Evolutionary conservation across 306 rosid species (phyloP).

Genomic region (Vachellia pachyceras): DNA sequence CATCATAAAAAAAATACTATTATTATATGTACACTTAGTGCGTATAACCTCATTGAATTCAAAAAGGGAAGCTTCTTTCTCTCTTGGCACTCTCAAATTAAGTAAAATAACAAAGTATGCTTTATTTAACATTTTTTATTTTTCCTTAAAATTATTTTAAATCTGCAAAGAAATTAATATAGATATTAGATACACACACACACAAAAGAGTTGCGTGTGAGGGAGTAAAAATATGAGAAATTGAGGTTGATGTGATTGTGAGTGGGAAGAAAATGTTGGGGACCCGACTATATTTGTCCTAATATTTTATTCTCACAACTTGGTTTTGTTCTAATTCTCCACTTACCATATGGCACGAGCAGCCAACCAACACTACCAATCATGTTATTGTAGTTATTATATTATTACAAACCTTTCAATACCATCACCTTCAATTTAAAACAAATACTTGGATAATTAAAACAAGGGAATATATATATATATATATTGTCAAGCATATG

Average conservation of each 20-base stretch:
- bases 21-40: no score
- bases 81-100: background rate
- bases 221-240: background rate
- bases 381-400: background rate
- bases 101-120: background rate
- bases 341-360: background rate
- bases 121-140: background rate
- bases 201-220: background rate
- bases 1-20: background rate
- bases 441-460: background rate
- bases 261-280: no score
- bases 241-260: no score
- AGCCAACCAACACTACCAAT: background rate
- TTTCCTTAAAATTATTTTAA: no score
- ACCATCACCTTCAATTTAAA: background rate
- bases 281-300: no score
- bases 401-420: background rate
- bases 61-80: background rate
- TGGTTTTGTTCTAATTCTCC: background rate
- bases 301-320: no score
- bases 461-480: no score
- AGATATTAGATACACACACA: no score
- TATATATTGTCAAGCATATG: no score
- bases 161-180: no score
- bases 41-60: background rate